Base-by-base conservation (phyloP, 495 filamentous ascomycete species). In the Tirmania nivea region DNA sequence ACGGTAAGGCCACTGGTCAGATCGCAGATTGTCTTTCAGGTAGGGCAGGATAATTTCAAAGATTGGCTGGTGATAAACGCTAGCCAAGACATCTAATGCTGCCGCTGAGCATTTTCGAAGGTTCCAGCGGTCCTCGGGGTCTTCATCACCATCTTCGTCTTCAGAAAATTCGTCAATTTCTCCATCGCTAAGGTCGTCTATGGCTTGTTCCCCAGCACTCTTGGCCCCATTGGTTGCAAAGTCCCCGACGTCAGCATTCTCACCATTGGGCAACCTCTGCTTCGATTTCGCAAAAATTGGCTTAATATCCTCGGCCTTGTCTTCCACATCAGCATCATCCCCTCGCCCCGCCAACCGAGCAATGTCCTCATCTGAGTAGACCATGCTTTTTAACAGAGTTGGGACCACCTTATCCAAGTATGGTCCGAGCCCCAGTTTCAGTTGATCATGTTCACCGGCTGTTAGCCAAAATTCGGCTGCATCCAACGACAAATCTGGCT, bases 391-490 rank as follows among this genome's bases (percentile, higher is more conserved):
- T 2, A 99, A 75, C 47, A 99, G 68, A 14, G 95, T 81, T 0
- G 90, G 89, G 16, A 99, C 78, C 49, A 99, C 86, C 64, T 85
- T 84, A 53, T 74, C 68, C 56, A 99, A 77, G 63, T 81, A 83
- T 1, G 84, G 86, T 7, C 72, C 78, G 17, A 99, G 67, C 0
- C 75, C 71, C 39, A 75, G 73, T 65, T 83, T 83, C 50, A 99
- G 66, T 50, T 77, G 74, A 36, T 80, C 73, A 63, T 94, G 85
- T 65, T 94, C 92, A 31, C 88, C 88, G 34, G 94, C 79, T 50
- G 83, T 83, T 50, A 99, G 77, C 86, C 89, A 99, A 63, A 99
- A 99, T 67, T 96, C 90, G 8, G 92, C 89, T 14, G 90, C 90
- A 66, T 96, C 90, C 36, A 90, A 78, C 45, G 88, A 86, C 50